A percentile compares a stretch with the other conserved stretches of the same genome.
These are phyloP conservation scores for Monosporascus cannonballus DNA, from an alignment of 2,329 filamentous ascomycete species.

Conservation along the genomic window DNA sequence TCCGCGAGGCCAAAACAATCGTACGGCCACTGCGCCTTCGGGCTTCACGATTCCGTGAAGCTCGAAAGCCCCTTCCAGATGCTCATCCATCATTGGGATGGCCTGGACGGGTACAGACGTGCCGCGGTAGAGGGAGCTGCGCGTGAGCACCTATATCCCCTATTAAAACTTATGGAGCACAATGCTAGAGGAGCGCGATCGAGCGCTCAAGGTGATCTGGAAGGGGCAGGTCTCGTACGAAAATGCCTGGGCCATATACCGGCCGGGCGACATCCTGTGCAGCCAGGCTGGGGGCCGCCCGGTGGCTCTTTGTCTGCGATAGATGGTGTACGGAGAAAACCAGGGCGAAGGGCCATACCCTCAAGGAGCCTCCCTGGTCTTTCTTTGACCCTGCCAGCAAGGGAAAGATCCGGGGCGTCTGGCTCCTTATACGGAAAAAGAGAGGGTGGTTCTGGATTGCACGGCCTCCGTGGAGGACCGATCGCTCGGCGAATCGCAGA, in stretches of 20 bases:
- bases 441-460: constrained; percentile 22
- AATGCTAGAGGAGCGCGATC: constrained; percentile 16
- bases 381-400: constrained; percentile 12
- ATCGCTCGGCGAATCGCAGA: constrained; percentile 4
- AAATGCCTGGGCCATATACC: constrained; percentile 21
- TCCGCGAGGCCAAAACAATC: constrained; percentile 17
- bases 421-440: constrained; percentile 22
- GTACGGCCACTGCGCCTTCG: constrained; percentile 17
- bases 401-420: constrained; percentile 18
- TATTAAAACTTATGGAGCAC: constrained; percentile 24
- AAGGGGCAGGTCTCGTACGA: constrained; percentile 20
- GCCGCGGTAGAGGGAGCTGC: constrained; percentile 1
- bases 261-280: constrained; percentile 21
- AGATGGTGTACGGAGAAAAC: constrained; percentile 19
- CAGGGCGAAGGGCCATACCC: constrained; percentile 10
- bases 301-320: constrained; percentile 21
- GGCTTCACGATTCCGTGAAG: constrained; percentile 19
- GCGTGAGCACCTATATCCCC: constrained; percentile 18
- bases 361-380: constrained; percentile 16
- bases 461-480: constrained; percentile 24
- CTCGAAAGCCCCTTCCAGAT: constrained; percentile 20
- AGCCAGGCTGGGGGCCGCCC: constrained; percentile 16
- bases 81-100: constrained; percentile 23
- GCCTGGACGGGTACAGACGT: constrained; percentile 17
- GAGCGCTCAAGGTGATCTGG: constrained; percentile 16